phyloP scores from a whole-genome alignment of 352 stramenopile species.

The Phytophthora lateralis region DNA sequence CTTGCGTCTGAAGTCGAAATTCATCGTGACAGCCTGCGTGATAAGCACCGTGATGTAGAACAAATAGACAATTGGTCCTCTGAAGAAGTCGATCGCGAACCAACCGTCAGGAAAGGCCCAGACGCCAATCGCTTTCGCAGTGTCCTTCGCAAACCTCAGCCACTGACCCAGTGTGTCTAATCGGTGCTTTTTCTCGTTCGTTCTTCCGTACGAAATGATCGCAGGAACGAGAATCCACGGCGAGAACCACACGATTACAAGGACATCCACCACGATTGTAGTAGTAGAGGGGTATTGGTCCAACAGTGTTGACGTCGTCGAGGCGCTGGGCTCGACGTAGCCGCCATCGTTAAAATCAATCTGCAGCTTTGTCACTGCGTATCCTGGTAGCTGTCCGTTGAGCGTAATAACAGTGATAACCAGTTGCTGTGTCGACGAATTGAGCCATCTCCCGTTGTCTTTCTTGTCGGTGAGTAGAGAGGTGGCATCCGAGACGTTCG shows the following conservation, averaged over 20 bases:
- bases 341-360: constrained; percentile 47
- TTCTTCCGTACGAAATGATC: constrained; percentile 19
- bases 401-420: constrained; percentile 50
- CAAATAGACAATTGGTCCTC: constrained; percentile 21
- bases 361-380: constrained; percentile 40
- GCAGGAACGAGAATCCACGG: constrained; percentile 26
- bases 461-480: constrained; percentile 31
- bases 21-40: constrained; percentile 46
- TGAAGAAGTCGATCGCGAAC: constrained; percentile 35
- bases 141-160: constrained; percentile 28
- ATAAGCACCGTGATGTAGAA: constrained; percentile 57
- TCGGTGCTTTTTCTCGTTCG: constrained; percentile 17
- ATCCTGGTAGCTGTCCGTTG: constrained; percentile 49
- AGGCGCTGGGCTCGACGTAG: constrained; percentile 33
- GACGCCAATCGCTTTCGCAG: constrained; percentile 29
- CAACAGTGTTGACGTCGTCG: constrained; percentile 31
- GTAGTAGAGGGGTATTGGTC: constrained; percentile 26
- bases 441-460: constrained; percentile 36
- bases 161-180: constrained; percentile 1
- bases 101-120: constrained; percentile 43
- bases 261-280: constrained; percentile 20
- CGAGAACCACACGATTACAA: constrained; percentile 34
- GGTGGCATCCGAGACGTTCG: constrained; percentile 30
- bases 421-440: constrained; percentile 38
- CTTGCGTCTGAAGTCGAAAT: constrained; percentile 44